Percentiles rank a stretch among this genome's conserved stretches.
Conservation (phyloP, 2,329 filamentous ascomycete species). For the Pseudonectria foliicola region DNA sequence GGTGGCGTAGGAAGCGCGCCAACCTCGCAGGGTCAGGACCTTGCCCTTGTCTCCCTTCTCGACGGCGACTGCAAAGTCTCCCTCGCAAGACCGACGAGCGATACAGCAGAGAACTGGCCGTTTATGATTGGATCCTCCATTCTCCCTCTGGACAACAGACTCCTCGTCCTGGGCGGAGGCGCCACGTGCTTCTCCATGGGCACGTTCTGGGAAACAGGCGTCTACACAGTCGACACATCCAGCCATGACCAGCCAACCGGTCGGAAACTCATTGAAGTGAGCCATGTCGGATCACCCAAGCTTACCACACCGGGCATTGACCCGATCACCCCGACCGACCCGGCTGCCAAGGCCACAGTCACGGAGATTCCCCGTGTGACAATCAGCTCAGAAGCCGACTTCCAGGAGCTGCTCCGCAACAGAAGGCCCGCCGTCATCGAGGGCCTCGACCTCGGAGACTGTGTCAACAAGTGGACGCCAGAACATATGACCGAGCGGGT, state of each 20-base stretch:
- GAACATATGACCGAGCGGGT: constrained; percentile 59
- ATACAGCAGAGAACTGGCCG: constrained; percentile 32
- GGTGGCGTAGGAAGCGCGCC: constrained; percentile 26
- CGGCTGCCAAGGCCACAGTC: constrained; percentile 10
- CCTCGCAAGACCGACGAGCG: constrained; percentile 3
- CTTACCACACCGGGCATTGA: constrained; percentile 10
- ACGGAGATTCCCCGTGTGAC: constrained; percentile 43
- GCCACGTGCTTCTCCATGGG: constrained; percentile 90
- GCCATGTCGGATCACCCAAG: constrained; percentile 23
- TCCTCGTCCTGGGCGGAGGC: constrained; percentile 69
- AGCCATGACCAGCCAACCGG: not conserved
- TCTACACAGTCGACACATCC: constrained; percentile 34
- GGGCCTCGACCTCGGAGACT: constrained; percentile 58
- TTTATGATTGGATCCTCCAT: constrained; percentile 65
- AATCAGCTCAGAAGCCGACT: constrained; percentile 47
- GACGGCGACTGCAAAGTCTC: constrained; percentile 27
- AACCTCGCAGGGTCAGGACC: constrained; percentile 21
- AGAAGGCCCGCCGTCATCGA: constrained; percentile 56
- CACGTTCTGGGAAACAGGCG: constrained; percentile 68
- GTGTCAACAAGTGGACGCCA: constrained; percentile 59
- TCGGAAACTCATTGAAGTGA: constrained; percentile 4
- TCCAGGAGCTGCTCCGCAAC: constrained; percentile 49
- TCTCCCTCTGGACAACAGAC: constrained; percentile 37
- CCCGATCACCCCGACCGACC: not conserved
- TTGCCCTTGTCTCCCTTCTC: constrained; percentile 16